Conservation (phyloP, 331 rosid species). For the Cydonia oblonga region DNA sequence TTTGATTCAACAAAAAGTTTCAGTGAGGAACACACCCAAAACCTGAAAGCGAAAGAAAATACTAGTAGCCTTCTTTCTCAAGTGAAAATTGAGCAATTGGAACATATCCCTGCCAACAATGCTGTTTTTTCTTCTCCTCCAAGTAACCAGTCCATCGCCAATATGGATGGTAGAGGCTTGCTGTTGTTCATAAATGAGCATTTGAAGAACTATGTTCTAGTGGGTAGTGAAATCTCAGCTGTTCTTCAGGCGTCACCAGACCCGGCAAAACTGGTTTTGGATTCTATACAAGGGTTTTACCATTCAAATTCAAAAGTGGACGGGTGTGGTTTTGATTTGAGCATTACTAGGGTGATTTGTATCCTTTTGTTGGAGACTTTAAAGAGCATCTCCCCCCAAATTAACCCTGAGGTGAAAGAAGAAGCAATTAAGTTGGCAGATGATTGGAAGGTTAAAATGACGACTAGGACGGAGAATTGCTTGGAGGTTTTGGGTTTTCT, state of each 20-base stretch:
- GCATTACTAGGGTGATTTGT: constrained; percentile 16
- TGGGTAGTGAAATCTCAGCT: constrained; percentile 3
- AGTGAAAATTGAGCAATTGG: constrained; percentile 4
- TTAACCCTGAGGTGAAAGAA: constrained; percentile 20
- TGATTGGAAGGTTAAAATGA: constrained; percentile 27
- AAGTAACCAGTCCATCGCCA: neutral
- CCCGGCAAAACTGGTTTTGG: constrained; percentile 31
- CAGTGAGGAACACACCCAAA: neutral
- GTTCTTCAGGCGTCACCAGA: constrained; percentile 15
- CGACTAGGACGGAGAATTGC: neutral
- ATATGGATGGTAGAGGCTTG: constrained; percentile 9
- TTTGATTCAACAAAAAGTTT: neutral
- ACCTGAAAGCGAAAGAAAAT: constrained; percentile 3
- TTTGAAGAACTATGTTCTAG: constrained; percentile 7
- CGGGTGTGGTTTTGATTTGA: constrained; percentile 17
- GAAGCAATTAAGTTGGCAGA: constrained; percentile 27
- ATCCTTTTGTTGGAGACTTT: constrained; percentile 27
- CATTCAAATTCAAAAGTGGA: constrained; percentile 1
- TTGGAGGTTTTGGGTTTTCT: constrained; percentile 27
- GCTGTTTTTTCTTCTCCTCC: neutral
- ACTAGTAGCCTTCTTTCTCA: neutral
- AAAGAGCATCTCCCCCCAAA: constrained; percentile 7
- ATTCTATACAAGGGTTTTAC: constrained; percentile 25
- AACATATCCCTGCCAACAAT: neutral
- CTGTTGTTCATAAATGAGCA: constrained; percentile 14